Base-by-base conservation (phyloP, 2,329 filamentous ascomycete species). In the Rhytidhysteron rufulum region DNA sequence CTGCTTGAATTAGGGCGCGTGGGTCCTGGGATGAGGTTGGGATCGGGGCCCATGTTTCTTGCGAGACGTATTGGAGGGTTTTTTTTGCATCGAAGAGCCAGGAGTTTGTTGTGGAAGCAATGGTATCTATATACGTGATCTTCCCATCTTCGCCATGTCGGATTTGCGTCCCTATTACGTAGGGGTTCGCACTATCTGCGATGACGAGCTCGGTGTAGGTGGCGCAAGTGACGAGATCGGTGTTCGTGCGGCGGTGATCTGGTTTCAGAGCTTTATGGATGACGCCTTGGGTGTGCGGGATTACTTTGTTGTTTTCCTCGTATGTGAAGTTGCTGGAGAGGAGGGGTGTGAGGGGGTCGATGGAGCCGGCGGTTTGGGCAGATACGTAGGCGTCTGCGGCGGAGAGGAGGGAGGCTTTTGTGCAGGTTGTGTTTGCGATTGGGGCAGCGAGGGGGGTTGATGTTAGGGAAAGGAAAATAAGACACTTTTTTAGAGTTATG, bases 61-160 rank as follows among this genome's bases (percentile, higher is more conserved):
- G 16, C 33, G 35, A 17, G 2, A 53, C 41, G 38, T 51, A 51
- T n/a, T 37, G 31, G 11, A 55, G 51, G 6, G 51, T 55, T 24
- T 50, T 51, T 1, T 45, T 49, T 1, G 51, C 51, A 29, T 55
- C 49, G 48, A 55, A 55, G 10, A 55, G 43, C 51, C 51, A 55
- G 3, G 40, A 27, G 16, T 36, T 36, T 11, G 50, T 49, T 24
- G 50, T 53, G 4, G 43, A 37, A 11, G 43, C 43, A 11, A 55
- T 47, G 5, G 41, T 43, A 29, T 55, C 51, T 5, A 55, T 47
- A n/a, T n/a, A 30, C 8, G 6, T 31, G 6, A 53, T 24, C 15
- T 45, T 44, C 3, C 37, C 34, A 15, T 42, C 37, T 1, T 24
- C 30, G 36, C 33, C 34, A 29, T 48, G 49, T 4, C 44, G 45